Conservation (phyloP, 495 filamentous ascomycete species). For the Entonaema liquescens region DNA sequence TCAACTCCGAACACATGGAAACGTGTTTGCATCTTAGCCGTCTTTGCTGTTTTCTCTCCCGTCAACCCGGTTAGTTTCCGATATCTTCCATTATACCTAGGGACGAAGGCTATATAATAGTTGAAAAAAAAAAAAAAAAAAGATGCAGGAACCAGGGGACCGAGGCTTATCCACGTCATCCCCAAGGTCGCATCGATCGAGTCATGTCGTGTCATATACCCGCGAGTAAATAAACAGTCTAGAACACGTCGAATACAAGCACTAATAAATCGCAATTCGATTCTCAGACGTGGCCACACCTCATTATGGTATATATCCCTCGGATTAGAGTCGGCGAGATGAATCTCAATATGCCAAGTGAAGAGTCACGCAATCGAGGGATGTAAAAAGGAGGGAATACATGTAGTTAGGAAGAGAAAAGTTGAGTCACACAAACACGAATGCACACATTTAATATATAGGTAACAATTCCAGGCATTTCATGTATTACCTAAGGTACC, state of each 20-base stretch:
- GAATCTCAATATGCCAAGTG: not conserved
- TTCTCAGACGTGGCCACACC: not conserved
- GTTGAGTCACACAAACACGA: too few relatives aligned
- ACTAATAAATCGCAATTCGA: slow-evolving; percentile 8
- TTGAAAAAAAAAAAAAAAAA: not conserved
- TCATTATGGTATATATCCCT: slow-evolving; percentile 12
- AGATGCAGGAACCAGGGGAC: slow-evolving; percentile 25
- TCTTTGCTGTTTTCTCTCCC: not conserved
- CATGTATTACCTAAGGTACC: slow-evolving; percentile 6
- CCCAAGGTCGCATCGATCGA: slow-evolving; percentile 11
- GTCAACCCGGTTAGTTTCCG: slow-evolving; percentile 21
- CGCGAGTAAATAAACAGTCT: slow-evolving; percentile 20
- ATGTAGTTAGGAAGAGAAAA: too few relatives aligned
- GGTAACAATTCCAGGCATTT: too few relatives aligned
- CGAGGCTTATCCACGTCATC: slow-evolving; percentile 36
- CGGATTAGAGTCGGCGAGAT: slow-evolving; percentile 1
- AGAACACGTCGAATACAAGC: not conserved
- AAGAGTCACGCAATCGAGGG: too few relatives aligned
- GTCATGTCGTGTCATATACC: slow-evolving; percentile 21
- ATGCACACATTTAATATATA: too few relatives aligned
- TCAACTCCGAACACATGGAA: slow-evolving; percentile 15
- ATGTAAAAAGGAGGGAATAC: not conserved
- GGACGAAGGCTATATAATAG: not conserved
- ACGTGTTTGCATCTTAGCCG: slow-evolving; percentile 31
- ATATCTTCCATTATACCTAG: slow-evolving; percentile 14